Percentiles rank a stretch among this genome's conserved stretches.
phyloP scores from a whole-genome alignment of 2,329 filamentous ascomycete genomes.

The Penicillium sp. region DNA sequence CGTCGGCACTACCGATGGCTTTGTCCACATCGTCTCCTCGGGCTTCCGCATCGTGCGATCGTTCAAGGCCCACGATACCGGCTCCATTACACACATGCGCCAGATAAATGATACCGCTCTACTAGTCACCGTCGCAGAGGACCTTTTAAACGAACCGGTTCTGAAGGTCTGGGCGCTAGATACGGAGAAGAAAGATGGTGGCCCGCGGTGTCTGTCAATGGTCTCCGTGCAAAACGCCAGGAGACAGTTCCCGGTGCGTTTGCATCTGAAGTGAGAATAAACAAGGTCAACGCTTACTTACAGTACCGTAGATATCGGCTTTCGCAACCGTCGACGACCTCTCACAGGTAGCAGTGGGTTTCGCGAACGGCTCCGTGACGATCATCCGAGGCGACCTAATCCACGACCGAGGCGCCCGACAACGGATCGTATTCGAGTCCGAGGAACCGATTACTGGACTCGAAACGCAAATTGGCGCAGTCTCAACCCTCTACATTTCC shows the following conservation, averaged over 20 bases:
- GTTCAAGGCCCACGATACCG: constrained; percentile 79
- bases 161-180: constrained; percentile 98
- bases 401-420: constrained; percentile 89
- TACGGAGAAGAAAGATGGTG: constrained; percentile 89
- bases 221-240: constrained; percentile 83
- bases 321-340: constrained; percentile 85
- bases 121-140: constrained; percentile 77
- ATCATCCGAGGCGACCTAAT: constrained; percentile 91
- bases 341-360: constrained; percentile 89
- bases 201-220: constrained; percentile 83
- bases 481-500: constrained; percentile 83
- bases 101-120: constrained; percentile 85
- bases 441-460: constrained; percentile 95
- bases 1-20: constrained; percentile 79
- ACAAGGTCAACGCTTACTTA: background rate
- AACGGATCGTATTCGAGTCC: constrained; percentile 92
- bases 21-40: constrained; percentile 81
- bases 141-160: constrained; percentile 80
- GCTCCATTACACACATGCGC: constrained; percentile 82
- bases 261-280: too few relatives aligned
- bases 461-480: constrained; percentile 64
- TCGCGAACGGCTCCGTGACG: constrained; percentile 91
- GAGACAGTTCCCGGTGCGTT: constrained; percentile 80
- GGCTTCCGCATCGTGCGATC: constrained; percentile 81
- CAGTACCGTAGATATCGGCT: constrained; percentile 60